Conservation (phyloP, 495 filamentous ascomycete species). For the Neurospora terricola region DNA sequence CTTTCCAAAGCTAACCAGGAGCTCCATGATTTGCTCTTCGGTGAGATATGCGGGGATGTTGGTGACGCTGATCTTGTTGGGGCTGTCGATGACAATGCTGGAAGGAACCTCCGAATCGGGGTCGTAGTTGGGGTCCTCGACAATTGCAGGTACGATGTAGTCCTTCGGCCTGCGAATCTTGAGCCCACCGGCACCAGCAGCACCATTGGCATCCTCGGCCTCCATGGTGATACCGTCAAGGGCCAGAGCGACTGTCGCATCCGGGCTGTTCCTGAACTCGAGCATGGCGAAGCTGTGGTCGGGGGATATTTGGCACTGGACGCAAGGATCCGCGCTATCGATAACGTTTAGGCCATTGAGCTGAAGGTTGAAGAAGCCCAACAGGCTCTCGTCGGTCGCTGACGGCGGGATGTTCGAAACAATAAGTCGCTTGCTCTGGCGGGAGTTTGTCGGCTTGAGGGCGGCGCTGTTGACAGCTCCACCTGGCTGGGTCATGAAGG, state of each 20-base stretch:
- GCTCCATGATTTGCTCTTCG: conserved; percentile 84
- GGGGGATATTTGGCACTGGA: conserved; percentile 70
- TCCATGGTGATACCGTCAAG: conserved; percentile 86
- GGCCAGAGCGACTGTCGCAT: conserved; percentile 85
- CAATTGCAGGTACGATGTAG: conserved; percentile 82
- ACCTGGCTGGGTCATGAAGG: conserved; percentile 85
- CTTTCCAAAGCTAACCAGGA: conserved; percentile 81
- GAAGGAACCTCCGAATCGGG: conserved; percentile 59
- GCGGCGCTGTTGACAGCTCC: conserved; percentile 59
- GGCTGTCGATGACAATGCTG: conserved; percentile 76
- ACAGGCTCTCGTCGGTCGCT: conserved; percentile 58
- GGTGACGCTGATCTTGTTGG: conserved; percentile 87
- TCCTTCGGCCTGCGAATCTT: conserved; percentile 88
- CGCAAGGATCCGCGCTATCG: conserved; percentile 73
- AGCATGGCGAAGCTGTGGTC: conserved; percentile 72
- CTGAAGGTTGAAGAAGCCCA: conserved; percentile 90
- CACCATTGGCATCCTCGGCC: conserved; percentile 46
- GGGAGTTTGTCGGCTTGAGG: conserved; percentile 83
- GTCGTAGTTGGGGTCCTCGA: conserved; percentile 67
- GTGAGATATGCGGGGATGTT: conserved; percentile 80
- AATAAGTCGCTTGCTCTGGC: conserved; percentile 86
- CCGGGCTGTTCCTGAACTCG: conserved; percentile 79
- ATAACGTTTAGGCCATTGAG: conserved; percentile 90
- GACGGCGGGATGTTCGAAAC: conserved; percentile 66
- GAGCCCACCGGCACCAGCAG: conserved; percentile 54